A percentile compares a stretch with the other conserved stretches of the same genome.
Evolutionary conservation across 208 protist genomes (phyloP).

Genomic region (Blastocrithidia nonstop): DNA sequence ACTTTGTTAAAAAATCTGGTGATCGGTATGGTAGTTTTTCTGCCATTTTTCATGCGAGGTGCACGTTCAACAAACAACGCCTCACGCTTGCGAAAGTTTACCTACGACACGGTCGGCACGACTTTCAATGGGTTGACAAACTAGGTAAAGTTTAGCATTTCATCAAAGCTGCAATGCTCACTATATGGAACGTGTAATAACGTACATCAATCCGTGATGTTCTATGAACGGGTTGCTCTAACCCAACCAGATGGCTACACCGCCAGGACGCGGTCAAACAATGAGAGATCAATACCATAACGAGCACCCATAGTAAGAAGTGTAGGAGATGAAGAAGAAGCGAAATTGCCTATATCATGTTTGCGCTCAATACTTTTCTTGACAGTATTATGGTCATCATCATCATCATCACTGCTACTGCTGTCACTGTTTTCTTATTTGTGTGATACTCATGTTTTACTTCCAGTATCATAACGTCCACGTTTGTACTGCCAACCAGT

Average conservation of each 20-base stretch:
- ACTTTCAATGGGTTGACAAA: constrained; percentile 48
- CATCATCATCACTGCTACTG: not conserved
- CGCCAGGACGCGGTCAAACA: constrained; percentile 38
- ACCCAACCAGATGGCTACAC: constrained; percentile 81
- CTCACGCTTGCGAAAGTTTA: constrained; percentile 49
- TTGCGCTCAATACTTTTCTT: too few species aligned
- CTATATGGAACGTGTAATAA: constrained; percentile 67
- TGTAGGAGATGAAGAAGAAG: too few species aligned
- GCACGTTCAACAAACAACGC: constrained; percentile 48
- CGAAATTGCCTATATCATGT: too few species aligned
- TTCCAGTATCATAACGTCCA: too few species aligned
- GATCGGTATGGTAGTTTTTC: constrained; percentile 47
- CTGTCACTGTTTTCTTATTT: not conserved
- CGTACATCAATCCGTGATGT: constrained; percentile 10
- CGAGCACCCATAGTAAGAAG: constrained; percentile 15
- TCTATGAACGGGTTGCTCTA: constrained; percentile 7
- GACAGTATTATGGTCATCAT: not conserved
- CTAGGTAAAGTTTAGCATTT: constrained; percentile 64
- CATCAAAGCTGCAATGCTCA: constrained; percentile 74
- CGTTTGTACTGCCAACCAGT: too few species aligned
- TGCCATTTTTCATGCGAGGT: constrained; percentile 25
- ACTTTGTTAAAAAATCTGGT: constrained; percentile 24
- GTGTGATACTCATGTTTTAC: too few species aligned
- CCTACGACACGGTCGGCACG: constrained; percentile 59
- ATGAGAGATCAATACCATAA: constrained; percentile 16